Evolutionary conservation across 768 basidiomycete genomes (phyloP).

Genomic region (Udeniomyces megalosporus): DNA sequence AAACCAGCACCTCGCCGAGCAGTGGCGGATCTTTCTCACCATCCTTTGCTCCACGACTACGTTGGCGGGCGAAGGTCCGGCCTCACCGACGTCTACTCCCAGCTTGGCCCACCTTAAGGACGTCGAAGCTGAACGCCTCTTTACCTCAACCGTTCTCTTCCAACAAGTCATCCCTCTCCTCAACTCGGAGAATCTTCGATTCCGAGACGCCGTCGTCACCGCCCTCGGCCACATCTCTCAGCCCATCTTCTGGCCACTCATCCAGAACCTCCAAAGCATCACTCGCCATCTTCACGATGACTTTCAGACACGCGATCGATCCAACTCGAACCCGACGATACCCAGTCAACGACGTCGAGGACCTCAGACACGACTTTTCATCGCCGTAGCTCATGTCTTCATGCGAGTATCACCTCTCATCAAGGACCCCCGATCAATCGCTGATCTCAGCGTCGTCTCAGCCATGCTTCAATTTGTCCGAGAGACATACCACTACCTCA

Average conservation of each 20-base stretch:
- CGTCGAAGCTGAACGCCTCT: constrained; percentile 48
- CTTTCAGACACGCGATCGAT: constrained; percentile 17
- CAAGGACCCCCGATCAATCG: constrained; percentile 50
- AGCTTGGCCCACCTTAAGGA: constrained; percentile 18
- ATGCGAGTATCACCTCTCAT: constrained; percentile 64
- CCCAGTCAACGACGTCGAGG: constrained; percentile 29
- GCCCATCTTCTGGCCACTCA: constrained; percentile 55
- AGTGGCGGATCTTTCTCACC: constrained; percentile 38
- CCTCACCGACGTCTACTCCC: constrained; percentile 45
- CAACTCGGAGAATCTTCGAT: constrained; percentile 64
- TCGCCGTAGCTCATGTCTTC: constrained; percentile 77
- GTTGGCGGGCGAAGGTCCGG: constrained; percentile 34
- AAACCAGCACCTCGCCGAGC: constrained; percentile 24
- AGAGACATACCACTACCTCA: constrained; percentile 63
- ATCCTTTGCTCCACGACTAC: constrained; percentile 66
- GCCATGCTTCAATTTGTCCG: constrained; percentile 75
- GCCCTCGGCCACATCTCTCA: constrained; percentile 77
- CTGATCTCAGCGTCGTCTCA: constrained; percentile 53
- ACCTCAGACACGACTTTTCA: constrained; percentile 61
- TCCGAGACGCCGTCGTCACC: constrained; percentile 70
- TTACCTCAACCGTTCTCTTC: constrained; percentile 68
- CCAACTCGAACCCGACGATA: not conserved
- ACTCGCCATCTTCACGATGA: constrained; percentile 76
- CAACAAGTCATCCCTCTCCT: constrained; percentile 72
- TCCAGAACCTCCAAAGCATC: constrained; percentile 68